phyloP scores from a whole-genome alignment of 1,139 yeast genomes.

The Suhomyces bribrorum region DNA sequence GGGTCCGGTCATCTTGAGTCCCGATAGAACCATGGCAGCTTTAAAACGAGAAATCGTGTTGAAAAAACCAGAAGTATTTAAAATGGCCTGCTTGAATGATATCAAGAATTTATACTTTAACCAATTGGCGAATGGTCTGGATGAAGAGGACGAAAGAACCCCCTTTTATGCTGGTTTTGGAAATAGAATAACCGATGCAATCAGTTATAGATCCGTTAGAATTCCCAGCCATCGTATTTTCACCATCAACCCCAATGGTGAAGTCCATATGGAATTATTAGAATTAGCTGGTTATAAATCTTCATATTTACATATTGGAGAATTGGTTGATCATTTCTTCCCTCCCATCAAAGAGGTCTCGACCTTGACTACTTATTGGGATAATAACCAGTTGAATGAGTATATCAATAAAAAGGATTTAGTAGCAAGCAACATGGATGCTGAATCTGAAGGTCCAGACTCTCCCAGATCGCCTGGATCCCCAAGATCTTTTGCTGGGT shows the following conservation, averaged over 20 bases:
- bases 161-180: conserved; percentile 99
- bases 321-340: conserved; percentile 94
- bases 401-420: conserved; percentile 26
- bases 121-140: conserved; percentile 14
- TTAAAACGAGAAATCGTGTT: conserved; percentile 85
- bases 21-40: conserved; percentile 97
- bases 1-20: conserved; percentile 95
- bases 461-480: conserved; percentile 20
- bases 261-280: conserved; percentile 93
- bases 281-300: conserved; percentile 93
- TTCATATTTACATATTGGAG: conserved; percentile 86
- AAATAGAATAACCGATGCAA: conserved; percentile 93
- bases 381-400: conserved; percentile 38
- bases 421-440: conserved; percentile 9
- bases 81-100: conserved; percentile 94
- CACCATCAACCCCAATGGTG: conserved; percentile 95
- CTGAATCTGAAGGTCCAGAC: conserved; percentile 8
- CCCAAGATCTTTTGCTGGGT: conserved; percentile 22
- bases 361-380: conserved; percentile 40
- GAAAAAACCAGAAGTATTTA: conserved; percentile 95
- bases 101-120: conserved; percentile 64
- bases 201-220: conserved; percentile 90
- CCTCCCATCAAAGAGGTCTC: conserved; percentile 69
- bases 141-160: conserved; percentile 46
- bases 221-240: conserved; percentile 94